phyloP scores from a whole-genome alignment of 2,329 filamentous ascomycete genomes.

The Calonectria ilicicola region DNA sequence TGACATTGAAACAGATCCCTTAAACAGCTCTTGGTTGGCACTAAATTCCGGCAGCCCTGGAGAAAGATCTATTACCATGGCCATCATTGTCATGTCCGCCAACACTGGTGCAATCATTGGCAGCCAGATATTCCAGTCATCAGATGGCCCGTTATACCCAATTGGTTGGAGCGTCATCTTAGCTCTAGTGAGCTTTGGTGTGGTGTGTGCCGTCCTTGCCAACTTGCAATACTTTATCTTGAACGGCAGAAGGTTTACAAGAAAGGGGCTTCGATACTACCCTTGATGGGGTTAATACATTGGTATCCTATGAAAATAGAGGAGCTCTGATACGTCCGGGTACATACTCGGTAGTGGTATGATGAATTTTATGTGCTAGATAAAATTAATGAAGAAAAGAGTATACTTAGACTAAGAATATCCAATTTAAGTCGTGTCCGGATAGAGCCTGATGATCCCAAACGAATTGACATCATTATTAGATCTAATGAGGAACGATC shows the following conservation, averaged over 20 bases:
- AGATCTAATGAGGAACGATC: too few relatives aligned
- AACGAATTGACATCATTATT: too few relatives aligned
- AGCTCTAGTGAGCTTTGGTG: slow-evolving; percentile 38
- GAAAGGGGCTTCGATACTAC: slow-evolving; percentile 27
- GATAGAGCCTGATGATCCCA: too few relatives aligned
- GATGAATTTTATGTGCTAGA: too few relatives aligned
- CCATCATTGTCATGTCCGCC: slow-evolving; percentile 48
- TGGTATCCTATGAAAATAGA: not conserved
- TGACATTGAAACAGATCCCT: slow-evolving; percentile 26
- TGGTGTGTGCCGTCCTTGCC: slow-evolving; percentile 33
- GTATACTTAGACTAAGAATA: too few relatives aligned
- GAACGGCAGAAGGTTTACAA: slow-evolving; percentile 42
- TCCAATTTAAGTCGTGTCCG: too few relatives aligned
- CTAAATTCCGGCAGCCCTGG: slow-evolving; percentile 44
- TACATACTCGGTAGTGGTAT: too few relatives aligned
- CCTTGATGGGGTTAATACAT: slow-evolving; percentile 10
- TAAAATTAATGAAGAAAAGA: too few relatives aligned
- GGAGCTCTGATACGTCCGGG: too few relatives aligned
- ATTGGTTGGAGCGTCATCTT: slow-evolving; percentile 44
- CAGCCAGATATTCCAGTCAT: slow-evolving; percentile 45
- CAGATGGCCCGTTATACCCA: slow-evolving; percentile 45
- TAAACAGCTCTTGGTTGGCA: slow-evolving; percentile 47
- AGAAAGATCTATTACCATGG: slow-evolving; percentile 48
- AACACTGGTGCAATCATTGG: slow-evolving; percentile 47
- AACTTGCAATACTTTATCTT: slow-evolving; percentile 53